phyloP scores from a whole-genome alignment of 106 monocot species.

The Dendrobium chrysotoxum region DNA sequence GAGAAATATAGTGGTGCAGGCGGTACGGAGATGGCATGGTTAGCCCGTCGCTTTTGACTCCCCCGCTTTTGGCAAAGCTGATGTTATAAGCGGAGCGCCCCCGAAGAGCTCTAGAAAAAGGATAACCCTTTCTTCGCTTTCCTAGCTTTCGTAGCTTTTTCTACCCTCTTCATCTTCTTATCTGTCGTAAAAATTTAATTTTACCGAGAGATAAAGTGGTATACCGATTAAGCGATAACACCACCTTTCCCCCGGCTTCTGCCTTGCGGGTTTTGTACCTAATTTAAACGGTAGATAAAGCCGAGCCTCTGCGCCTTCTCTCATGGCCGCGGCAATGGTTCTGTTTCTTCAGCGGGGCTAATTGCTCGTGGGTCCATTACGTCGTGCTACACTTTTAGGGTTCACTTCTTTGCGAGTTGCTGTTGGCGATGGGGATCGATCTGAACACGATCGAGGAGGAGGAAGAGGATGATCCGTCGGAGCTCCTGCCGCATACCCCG shows the following conservation, averaged over 20 bases:
- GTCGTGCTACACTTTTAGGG: neutral
- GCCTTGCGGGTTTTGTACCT: neutral
- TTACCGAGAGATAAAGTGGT: neutral
- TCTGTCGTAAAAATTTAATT: neutral
- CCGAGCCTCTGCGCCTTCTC: neutral
- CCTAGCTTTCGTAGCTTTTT: neutral
- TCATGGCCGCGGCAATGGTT: neutral
- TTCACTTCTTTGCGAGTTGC: neutral
- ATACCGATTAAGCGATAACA: neutral
- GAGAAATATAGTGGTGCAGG: slow-evolving; percentile 4
- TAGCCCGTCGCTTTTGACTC: slow-evolving; percentile 27
- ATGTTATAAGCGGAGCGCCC: slow-evolving; percentile 7
- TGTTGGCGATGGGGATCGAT: slow-evolving; percentile 63
- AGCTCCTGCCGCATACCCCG: neutral
- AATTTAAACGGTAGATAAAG: neutral
- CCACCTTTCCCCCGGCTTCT: neutral
- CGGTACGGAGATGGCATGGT: slow-evolving; percentile 19
- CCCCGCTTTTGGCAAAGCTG: slow-evolving; percentile 33
- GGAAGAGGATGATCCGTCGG: slow-evolving; percentile 26
- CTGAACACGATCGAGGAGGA: slow-evolving; percentile 74
- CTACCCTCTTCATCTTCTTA: neutral
- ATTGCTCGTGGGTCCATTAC: neutral
- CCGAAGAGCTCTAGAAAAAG: slow-evolving; percentile 1
- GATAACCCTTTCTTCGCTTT: slow-evolving; percentile 1
- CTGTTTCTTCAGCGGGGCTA: neutral